Evolutionary conservation across 257 asterid genomes (phyloP).

Genomic region (Scutellaria barbata): DNA sequence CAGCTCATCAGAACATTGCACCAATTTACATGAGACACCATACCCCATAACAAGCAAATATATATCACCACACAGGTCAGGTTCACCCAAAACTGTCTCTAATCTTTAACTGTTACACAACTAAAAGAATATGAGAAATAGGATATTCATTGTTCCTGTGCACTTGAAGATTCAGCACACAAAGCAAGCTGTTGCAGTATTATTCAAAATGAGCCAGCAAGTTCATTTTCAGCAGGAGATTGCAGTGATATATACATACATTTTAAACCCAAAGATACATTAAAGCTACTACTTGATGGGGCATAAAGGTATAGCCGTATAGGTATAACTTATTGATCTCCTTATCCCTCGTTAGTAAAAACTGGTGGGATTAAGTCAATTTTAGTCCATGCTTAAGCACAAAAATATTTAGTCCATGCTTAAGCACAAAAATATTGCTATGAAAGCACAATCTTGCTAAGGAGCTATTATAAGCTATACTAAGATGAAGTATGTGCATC

Average conservation of each 20-base stretch:
- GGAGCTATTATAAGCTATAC: not conserved
- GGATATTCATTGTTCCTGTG: no score
- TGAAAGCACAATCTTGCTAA: not conserved
- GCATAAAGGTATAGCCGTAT: not conserved
- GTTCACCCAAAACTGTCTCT: no score
- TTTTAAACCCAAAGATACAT: not conserved
- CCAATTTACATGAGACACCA: no score
- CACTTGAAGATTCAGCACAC: no score
- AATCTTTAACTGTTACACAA: no score
- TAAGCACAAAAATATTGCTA: not conserved
- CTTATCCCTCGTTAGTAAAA: not conserved
- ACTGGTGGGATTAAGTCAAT: not conserved
- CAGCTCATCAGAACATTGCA: no score
- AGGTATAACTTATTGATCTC: not conserved
- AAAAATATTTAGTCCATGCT: not conserved
- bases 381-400: not conserved
- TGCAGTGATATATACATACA: not conserved
- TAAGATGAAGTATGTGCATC: not conserved
- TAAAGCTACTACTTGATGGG: not conserved
- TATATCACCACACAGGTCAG: no score
- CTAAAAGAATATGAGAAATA: no score
- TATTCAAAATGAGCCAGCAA: not conserved
- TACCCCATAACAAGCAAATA: no score
- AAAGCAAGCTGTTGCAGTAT: no score
- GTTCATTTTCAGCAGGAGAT: conserved; percentile 10